Evolutionary conservation across 2,329 filamentous ascomycete genomes (phyloP).

Genomic region (Penicillium sp.): DNA sequence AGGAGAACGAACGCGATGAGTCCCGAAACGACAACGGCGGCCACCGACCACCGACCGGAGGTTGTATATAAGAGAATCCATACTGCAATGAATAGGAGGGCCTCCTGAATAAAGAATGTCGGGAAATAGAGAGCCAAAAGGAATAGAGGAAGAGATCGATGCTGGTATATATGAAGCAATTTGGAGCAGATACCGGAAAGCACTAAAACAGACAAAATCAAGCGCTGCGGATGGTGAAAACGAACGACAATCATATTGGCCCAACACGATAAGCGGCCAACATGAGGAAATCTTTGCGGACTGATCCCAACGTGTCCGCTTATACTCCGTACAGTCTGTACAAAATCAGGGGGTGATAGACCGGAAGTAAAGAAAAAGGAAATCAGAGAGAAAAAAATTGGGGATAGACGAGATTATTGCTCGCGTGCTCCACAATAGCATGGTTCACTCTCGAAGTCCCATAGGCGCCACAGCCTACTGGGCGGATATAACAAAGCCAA

Average conservation of each 20-base stretch:
- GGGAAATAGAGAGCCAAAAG: constrained; percentile 30
- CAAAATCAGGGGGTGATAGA: neutral
- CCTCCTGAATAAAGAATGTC: constrained; percentile 32
- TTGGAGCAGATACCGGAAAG: constrained; percentile 30
- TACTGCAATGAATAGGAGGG: constrained; percentile 20
- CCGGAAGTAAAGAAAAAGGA: neutral
- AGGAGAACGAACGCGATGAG: constrained; percentile 24
- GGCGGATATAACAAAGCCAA: neutral
- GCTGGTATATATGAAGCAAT: constrained; percentile 30
- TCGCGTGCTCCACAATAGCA: constrained; percentile 9
- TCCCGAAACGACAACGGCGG: constrained; percentile 19
- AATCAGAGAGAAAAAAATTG: neutral
- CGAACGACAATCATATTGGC: constrained; percentile 24
- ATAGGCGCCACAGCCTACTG: neutral
- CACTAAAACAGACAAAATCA: constrained; percentile 29
- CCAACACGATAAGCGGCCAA: neutral
- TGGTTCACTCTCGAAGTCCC: constrained; percentile 1
- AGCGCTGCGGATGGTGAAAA: constrained; percentile 25
- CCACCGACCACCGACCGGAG: constrained; percentile 16
- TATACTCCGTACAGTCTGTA: neutral
- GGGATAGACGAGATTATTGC: constrained; percentile 1
- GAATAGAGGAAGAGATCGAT: constrained; percentile 22
- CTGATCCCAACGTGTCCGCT: constrained; percentile 1
- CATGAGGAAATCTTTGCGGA: constrained; percentile 4
- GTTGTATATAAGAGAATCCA: constrained; percentile 27